Evolutionary conservation across 192 early-diverging fungal genomes (phyloP), one percentile per base, ranked within the genome.

Genomic region (Piromyces sp.): DNA sequence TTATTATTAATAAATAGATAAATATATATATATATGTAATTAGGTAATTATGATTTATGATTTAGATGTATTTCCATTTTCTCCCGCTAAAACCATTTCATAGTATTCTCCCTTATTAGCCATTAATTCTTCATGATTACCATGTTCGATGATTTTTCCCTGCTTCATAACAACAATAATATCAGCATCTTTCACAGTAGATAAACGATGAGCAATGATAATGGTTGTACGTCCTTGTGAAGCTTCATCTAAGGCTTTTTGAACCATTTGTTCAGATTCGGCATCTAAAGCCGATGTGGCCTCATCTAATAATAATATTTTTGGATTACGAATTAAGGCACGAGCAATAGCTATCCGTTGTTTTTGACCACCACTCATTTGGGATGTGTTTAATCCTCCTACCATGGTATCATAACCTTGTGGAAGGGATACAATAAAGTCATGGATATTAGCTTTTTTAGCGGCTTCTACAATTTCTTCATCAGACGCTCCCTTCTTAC

Each of bases 231-330:
- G 33, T 7, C 33, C 12, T 36, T 36, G 33, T 36, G 33, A 36
- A 36, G 12, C 33, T 36, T 36, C 33, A 7, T 36, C 33, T 36
- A 36, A 36, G 4, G 33, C 33, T 36, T 36, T 36, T 36, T 36
- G 33, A 36, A 36, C 33, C 4, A 36, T 36, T 36, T 7, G 12
- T 82, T 94, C 93, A 79, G 88, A 88, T 82, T 91, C 90, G 36
- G 88, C 88, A 83, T 94, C 93, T 78, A 94, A 82, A 30, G 93
- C 93, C 26, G 90, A 90, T 6, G 93, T 94, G 31, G 93, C 93
- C 81, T 94, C 80, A 42, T 81, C 80, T 31, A 81, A 30, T 42
- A 81, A 31, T n/a, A 81, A 42, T n/a, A 81, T 29, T 30, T 81
- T 81, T 42, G 80, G 80, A 42, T 81, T 81, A 29, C n/a, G 31